Percentiles rank a stretch among this genome's conserved stretches.
Conservation (phyloP, 1,284 basidiomycete species). For the Ganoderma sp. region DNA sequence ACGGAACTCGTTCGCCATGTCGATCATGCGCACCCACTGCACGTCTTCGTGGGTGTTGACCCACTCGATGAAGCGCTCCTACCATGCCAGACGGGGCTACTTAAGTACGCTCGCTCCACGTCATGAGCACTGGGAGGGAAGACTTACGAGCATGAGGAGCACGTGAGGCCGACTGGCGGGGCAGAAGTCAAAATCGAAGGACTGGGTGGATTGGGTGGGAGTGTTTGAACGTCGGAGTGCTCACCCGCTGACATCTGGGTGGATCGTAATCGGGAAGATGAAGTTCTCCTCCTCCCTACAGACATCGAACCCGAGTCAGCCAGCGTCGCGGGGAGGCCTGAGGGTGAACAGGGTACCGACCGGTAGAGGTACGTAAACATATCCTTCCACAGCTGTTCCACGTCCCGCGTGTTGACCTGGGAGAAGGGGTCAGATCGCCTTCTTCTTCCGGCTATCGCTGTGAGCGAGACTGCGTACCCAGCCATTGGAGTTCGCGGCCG, state of each 20-base stretch:
- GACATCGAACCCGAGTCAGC: neutral
- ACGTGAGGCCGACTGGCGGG: conserved; percentile 54
- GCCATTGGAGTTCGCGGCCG: conserved; percentile 21
- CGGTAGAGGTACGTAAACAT: conserved; percentile 73
- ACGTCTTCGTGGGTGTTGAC: conserved; percentile 74
- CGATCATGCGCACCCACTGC: conserved; percentile 74
- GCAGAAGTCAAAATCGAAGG: neutral
- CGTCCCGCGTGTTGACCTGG: conserved; percentile 69
- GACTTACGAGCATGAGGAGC: conserved; percentile 68
- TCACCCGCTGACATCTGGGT: conserved; percentile 77
- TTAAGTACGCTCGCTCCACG: no score
- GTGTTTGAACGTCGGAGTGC: conserved; percentile 23
- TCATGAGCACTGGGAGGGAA: no score
- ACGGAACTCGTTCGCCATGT: conserved; percentile 64
- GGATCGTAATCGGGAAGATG: conserved; percentile 78
- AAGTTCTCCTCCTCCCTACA: conserved; percentile 72
- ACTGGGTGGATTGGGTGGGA: neutral
- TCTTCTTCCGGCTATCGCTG: neutral
- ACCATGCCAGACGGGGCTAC: no score
- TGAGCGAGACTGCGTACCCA: conserved; percentile 18
- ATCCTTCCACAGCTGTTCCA: conserved; percentile 81
- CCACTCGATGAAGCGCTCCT: conserved; percentile 79
- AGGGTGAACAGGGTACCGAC: conserved; percentile 41
- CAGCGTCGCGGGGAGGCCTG: no score
- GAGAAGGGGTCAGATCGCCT: neutral